phyloP scores from a whole-genome alignment of 2,329 filamentous ascomycete genomes.

The Aspergillus sp. region DNA sequence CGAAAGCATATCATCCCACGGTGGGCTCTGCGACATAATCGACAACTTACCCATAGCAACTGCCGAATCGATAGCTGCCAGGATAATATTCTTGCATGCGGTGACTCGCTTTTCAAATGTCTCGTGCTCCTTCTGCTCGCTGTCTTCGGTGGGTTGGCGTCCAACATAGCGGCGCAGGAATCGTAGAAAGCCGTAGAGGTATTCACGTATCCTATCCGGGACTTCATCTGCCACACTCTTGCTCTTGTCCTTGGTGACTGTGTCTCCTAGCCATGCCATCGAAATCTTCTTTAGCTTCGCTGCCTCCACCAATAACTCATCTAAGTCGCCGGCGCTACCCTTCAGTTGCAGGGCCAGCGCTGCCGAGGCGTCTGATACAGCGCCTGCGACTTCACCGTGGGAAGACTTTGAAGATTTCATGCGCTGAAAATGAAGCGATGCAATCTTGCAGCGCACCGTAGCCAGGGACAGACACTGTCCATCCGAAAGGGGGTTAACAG shows the following conservation, averaged over 20 bases:
- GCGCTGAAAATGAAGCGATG: slow-evolving; percentile 30
- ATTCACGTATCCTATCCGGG: slow-evolving; percentile 25
- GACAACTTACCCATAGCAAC: slow-evolving; percentile 35
- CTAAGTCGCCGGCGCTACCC: slow-evolving; percentile 36
- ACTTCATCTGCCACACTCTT: slow-evolving; percentile 13
- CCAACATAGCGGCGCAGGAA: slow-evolving; percentile 38
- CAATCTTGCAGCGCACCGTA: slow-evolving; percentile 34
- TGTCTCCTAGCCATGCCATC: slow-evolving; percentile 31
- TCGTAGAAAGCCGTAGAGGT: slow-evolving; percentile 32
- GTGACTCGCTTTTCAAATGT: slow-evolving; percentile 25
- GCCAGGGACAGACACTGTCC: slow-evolving; percentile 29
- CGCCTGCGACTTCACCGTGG: slow-evolving; percentile 14
- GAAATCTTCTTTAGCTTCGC: slow-evolving; percentile 38
- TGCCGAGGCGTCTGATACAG: slow-evolving; percentile 27
- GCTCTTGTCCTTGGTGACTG: slow-evolving; percentile 17
- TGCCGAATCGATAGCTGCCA: slow-evolving; percentile 35
- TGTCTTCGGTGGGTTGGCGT: slow-evolving; percentile 20
- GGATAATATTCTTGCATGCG: slow-evolving; percentile 30
- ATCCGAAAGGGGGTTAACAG: slow-evolving; percentile 22
- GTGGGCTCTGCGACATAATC: slow-evolving; percentile 27
- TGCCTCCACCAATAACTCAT: slow-evolving; percentile 38
- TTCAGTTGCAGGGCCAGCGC: slow-evolving; percentile 31
- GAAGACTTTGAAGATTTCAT: slow-evolving; percentile 18
- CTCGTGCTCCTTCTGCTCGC: slow-evolving; percentile 22
- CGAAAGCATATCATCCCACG: slow-evolving; percentile 33